Evolutionary conservation across 768 basidiomycete genomes (phyloP), one percentile per base, ranked within the genome.

Genomic region (Panaeolus cyanescens): DNA sequence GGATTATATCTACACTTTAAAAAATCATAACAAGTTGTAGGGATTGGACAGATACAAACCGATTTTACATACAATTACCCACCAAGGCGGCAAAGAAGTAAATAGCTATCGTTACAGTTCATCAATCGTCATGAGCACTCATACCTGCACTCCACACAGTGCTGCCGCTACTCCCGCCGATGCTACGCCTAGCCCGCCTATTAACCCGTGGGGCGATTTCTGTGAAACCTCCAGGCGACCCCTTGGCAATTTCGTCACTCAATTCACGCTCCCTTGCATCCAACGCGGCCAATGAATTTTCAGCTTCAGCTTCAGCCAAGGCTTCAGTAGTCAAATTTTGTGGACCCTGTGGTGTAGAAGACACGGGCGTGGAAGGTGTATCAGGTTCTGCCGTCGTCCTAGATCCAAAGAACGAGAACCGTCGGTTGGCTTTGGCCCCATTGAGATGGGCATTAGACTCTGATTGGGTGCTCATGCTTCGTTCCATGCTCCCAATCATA

Each of bases 101-200:
- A 50, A 10, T 40, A 2, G 45, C 45, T 50, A 15, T 28, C 15
- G 25, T 50, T 25, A 50, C 3, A 28, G 10, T 28, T 28, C 20
- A 42, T 42, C 40, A 50, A 37, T 87, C 84, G 42, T 78, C 86
- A 28, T 82, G 77, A 54, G 79, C 87, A 65, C 86, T 86, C 87
- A 91, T 88, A 32, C 92, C 92, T 55, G 92, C 92, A 71, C 92
- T 93, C 88, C 89, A 94, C 30, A 94, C 90, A 1, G 92, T 94
- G 72, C 90, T 91, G 10, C 84, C 87, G 65, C 86, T 88, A 34
- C 88, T 89, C 7, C 88, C 89, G 36, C 86, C 84, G 22, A 72
- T 81, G 63, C 87, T 89, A 62, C 82, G 79, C 54, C 83, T 76
- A 58, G 85, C 85, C 63, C 87, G 82, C 69, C 89, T 81, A 60